phyloP scores from a whole-genome alignment of 345 rosid species.

The Passiflora organensis region DNA sequence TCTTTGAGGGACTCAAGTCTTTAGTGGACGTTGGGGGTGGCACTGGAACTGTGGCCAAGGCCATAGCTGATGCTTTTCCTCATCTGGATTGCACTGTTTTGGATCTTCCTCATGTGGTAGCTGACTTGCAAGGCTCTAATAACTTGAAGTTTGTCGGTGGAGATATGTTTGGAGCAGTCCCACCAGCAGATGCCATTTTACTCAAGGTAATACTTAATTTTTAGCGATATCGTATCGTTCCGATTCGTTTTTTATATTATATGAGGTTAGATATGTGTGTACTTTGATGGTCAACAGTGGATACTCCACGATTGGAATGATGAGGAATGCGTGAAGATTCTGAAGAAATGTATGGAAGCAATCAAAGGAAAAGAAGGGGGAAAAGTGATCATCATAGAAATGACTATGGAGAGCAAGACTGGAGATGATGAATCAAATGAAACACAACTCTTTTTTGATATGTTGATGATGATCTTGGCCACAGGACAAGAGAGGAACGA shows the following conservation, averaged over 20 bases:
- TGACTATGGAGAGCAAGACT: not conserved
- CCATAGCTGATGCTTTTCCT: no score
- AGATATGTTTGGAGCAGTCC: conserved; percentile 1
- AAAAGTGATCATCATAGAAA: conserved; percentile 7
- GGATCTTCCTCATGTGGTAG: no score
- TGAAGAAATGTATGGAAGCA: conserved; percentile 3
- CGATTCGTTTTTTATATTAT: not conserved
- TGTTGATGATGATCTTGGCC: conserved; percentile 15
- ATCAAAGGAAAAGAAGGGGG: conserved; percentile 6
- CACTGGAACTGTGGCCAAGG: no score
- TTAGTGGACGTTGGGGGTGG: no score
- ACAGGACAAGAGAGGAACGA: conserved; percentile 13
- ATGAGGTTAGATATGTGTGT: no score
- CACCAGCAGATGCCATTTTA: conserved; percentile 6
- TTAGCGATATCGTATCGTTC: not conserved
- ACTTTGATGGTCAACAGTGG: not conserved
- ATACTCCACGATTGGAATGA: conserved; percentile 8
- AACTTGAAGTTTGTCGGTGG: conserved; percentile 6
- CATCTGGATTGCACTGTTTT: no score
- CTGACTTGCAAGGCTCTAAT: not conserved
- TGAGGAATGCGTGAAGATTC: conserved; percentile 10
- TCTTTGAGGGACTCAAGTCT: conserved; percentile 23
- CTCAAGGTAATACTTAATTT: conserved; percentile 8
- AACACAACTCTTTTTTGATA: conserved; percentile 23
- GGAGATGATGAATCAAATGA: no score